Evolutionary conservation across 1,284 basidiomycete genomes (phyloP).

Genomic region (Puccinia triticina): DNA sequence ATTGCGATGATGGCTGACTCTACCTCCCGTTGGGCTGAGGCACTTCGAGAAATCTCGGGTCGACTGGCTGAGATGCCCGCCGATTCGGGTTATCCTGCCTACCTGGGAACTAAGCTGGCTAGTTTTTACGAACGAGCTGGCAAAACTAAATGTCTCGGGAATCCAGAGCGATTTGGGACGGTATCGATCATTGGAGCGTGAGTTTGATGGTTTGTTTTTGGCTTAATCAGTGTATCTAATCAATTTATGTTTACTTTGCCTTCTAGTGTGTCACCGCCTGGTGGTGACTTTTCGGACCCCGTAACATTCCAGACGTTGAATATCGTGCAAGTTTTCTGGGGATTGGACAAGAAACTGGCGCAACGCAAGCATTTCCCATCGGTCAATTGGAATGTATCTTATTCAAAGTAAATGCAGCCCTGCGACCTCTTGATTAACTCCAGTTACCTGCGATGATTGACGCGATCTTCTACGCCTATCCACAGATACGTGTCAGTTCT

Average conservation of each 20-base stretch:
- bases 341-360: conserved; percentile 64
- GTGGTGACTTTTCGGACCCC: conserved; percentile 99
- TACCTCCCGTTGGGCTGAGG: conserved; percentile 99
- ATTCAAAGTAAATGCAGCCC: conserved; percentile 77
- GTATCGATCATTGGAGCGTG: conserved; percentile 98
- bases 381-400: conserved; percentile 98
- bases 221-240: not conserved
- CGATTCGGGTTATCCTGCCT: conserved; percentile 98
- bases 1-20: conserved; percentile 99
- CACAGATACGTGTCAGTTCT: conserved; percentile 73
- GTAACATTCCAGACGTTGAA: conserved; percentile 95
- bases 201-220: conserved; percentile 4
- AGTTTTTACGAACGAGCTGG: conserved; percentile 99
- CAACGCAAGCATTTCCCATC: conserved; percentile 83
- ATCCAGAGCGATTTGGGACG: conserved; percentile 83
- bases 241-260: not conserved
- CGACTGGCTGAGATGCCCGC: conserved; percentile 99
- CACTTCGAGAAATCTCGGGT: conserved; percentile 97
- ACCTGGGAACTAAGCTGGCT: conserved; percentile 92
- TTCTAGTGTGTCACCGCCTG: conserved; percentile 87
- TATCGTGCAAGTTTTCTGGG: conserved; percentile 99
- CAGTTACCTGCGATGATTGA: not conserved
- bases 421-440: not conserved
- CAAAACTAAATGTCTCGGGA: conserved; percentile 89
- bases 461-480: not conserved